Percentiles rank a stretch among this genome's conserved stretches.
phyloP scores from a whole-genome alignment of 1,284 basidiomycete species.

The Paramarasmius palmivorus region DNA sequence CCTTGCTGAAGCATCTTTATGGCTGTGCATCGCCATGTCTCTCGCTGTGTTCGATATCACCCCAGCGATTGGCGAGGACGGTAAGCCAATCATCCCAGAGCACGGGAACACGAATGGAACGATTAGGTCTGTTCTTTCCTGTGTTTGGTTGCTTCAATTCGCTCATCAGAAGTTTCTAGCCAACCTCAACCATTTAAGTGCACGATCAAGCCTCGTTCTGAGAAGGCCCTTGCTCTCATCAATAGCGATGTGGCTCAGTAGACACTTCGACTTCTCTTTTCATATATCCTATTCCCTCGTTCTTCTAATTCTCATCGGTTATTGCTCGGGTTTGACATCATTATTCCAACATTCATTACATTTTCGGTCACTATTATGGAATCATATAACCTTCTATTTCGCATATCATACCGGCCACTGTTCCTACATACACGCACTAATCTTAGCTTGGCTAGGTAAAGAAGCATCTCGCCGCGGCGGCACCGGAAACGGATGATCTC shows the following conservation, averaged over 20 bases:
- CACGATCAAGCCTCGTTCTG: conserved; percentile 13
- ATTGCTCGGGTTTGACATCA: background rate
- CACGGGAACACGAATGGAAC: conserved; percentile 18
- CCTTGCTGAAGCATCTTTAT: conserved; percentile 19
- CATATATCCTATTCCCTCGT: no score
- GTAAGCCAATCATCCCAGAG: conserved; percentile 16
- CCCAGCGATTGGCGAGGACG: conserved; percentile 12
- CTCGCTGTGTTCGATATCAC: conserved; percentile 19
- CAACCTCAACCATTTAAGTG: conserved; percentile 17
- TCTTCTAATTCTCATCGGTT: background rate
- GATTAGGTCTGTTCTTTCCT: conserved; percentile 13
- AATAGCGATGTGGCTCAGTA: conserved; percentile 8
- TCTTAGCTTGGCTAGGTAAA: background rate
- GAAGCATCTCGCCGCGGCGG: background rate
- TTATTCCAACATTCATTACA: no score
- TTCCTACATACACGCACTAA: background rate
- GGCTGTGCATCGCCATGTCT: conserved; percentile 14
- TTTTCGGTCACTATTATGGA: no score
- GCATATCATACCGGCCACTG: no score
- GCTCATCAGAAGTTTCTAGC: conserved; percentile 5
- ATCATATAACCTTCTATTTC: background rate
- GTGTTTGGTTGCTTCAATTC: background rate
- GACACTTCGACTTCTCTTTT: no score
- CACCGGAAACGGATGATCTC: background rate
- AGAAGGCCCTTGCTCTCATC: conserved; percentile 16